Conservation (phyloP, 1,284 basidiomycete genomes). For the Cerrena zonata region DNA sequence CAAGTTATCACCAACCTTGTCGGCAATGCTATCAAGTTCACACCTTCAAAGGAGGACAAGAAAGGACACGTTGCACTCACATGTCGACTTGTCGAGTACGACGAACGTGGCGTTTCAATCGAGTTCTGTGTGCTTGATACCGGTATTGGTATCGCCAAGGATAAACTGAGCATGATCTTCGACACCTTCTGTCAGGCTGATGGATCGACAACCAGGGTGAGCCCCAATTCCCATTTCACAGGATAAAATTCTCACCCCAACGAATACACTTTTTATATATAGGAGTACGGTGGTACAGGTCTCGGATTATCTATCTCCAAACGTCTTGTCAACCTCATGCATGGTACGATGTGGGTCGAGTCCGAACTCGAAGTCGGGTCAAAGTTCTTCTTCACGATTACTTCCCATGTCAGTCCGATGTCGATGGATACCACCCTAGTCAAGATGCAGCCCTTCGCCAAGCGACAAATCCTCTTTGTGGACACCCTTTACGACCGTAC, state of each 20-base stretch:
- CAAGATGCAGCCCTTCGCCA: constrained; percentile 75
- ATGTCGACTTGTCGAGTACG: constrained; percentile 71
- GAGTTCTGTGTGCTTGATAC: constrained; percentile 98
- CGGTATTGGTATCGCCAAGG: constrained; percentile 98
- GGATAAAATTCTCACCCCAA: constrained; percentile 8
- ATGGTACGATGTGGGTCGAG: constrained; percentile 98
- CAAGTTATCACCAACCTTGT: constrained; percentile 95
- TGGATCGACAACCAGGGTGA: constrained; percentile 81
- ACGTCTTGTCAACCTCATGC: constrained; percentile 94
- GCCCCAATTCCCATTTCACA: constrained; percentile 27
- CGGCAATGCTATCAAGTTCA: constrained; percentile 95
- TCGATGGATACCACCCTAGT: constrained; percentile 67
- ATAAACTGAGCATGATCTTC: constrained; percentile 97
- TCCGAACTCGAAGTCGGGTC: constrained; percentile 87
- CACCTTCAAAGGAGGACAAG: constrained; percentile 67
- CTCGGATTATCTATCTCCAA: constrained; percentile 94
- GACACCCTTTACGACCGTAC: constrained; percentile 80
- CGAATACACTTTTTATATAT: constrained; percentile 5
- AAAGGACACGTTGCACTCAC: constrained; percentile 91
- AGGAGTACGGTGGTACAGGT: constrained; percentile 98
- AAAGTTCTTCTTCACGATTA: constrained; percentile 96
- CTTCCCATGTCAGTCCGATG: constrained; percentile 73
- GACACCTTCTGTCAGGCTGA: constrained; percentile 99
- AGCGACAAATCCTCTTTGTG: constrained; percentile 81
- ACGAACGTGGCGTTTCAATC: constrained; percentile 78